phyloP scores from a whole-genome alignment of 2,329 filamentous ascomycete genomes.

The Cercospora sp. region DNA sequence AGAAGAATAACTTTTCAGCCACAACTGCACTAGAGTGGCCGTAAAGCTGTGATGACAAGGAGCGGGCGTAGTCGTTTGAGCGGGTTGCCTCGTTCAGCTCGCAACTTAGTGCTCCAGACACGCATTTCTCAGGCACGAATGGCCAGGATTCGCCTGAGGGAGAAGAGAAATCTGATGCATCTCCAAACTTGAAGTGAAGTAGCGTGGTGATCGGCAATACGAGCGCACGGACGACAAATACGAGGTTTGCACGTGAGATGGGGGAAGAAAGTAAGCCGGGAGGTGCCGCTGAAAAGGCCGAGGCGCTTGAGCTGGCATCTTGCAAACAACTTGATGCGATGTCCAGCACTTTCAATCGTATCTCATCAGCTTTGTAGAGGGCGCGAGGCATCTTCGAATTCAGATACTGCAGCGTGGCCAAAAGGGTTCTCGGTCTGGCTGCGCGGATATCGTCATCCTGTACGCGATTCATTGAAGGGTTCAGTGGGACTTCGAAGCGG shows the following conservation, averaged over 20 bases:
- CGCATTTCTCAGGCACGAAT: background rate
- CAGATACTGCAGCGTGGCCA: background rate
- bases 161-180: background rate
- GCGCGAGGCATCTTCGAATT: background rate
- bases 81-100: background rate
- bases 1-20: background rate
- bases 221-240: background rate
- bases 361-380: background rate
- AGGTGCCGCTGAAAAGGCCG: background rate
- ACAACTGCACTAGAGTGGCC: background rate
- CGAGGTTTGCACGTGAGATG: background rate
- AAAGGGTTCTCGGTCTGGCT: background rate
- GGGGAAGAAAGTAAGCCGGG: background rate
- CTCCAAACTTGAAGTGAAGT: background rate
- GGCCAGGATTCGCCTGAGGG: background rate
- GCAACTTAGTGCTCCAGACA: background rate
- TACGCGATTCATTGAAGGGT: background rate
- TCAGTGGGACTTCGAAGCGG: background rate
- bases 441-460: background rate
- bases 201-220: conserved; percentile 5
- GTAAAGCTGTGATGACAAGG: background rate
- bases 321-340: background rate
- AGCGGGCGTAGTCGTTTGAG: background rate
- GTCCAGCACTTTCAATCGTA: background rate
- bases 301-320: background rate